Conservation (phyloP, 208 protist species). For the Crithidia brevicula region DNA sequence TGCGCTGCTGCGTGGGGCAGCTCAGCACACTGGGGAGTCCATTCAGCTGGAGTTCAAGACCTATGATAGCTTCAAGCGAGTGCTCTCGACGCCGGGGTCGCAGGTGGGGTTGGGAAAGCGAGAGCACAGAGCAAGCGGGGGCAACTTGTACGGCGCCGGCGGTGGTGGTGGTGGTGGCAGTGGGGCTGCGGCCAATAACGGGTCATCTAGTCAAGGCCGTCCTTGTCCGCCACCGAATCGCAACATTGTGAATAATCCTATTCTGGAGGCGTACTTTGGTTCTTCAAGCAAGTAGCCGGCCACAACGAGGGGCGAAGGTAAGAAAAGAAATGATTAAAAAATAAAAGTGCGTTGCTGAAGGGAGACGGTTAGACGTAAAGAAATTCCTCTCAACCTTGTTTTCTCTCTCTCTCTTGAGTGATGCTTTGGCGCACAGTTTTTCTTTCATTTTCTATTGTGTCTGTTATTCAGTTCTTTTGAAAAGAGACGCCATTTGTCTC, state of each 20-base stretch:
- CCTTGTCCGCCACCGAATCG: slow-evolving; percentile 28
- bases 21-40: slow-evolving; percentile 37
- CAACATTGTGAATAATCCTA: slow-evolving; percentile 56
- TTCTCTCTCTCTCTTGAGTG: too few relatives aligned
- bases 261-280: slow-evolving; percentile 60
- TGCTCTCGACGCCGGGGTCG: slow-evolving; percentile 11
- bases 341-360: too few relatives aligned
- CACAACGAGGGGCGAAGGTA: not conserved
- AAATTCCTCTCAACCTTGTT: too few relatives aligned
- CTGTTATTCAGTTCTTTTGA: too few relatives aligned
- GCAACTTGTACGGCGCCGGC: slow-evolving; percentile 6
- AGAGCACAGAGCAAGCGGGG: not conserved
- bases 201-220: not conserved
- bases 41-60: slow-evolving; percentile 71
- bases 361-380: too few relatives aligned
- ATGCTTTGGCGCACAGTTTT: too few relatives aligned
- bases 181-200: not conserved
- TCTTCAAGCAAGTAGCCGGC: not conserved
- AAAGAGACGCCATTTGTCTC: too few relatives aligned
- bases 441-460: too few relatives aligned
- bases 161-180: not conserved
- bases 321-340: not conserved
- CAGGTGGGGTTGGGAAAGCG: not conserved
- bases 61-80: slow-evolving; percentile 54
- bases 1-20: slow-evolving; percentile 56